Evolutionary conservation across 306 rosid species (phyloP).

Genomic region (Abrus pulchellus): DNA sequence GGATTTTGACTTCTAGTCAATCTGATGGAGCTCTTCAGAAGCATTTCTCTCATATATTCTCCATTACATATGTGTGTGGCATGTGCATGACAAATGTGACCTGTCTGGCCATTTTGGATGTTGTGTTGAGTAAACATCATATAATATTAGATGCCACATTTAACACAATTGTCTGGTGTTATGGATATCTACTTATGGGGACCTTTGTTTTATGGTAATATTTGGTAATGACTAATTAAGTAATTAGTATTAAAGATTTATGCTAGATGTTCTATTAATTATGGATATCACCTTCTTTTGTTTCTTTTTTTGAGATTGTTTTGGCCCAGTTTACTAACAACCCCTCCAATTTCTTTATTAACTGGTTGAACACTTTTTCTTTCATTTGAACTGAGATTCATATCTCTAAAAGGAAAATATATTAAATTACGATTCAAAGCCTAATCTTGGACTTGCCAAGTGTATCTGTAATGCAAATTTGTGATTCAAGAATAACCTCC

Average conservation of each 20-base stretch:
- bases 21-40: slow-evolving; percentile 35
- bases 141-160: background rate
- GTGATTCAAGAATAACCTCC: slow-evolving; percentile 16
- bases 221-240: background rate
- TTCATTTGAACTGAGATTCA: slow-evolving; percentile 7
- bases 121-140: background rate
- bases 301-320: slow-evolving; percentile 20
- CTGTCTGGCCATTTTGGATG: background rate
- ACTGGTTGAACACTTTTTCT: background rate
- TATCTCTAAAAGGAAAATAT: slow-evolving; percentile 5
- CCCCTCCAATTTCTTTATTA: background rate
- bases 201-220: slow-evolving; percentile 18
- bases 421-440: background rate
- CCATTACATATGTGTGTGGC: background rate
- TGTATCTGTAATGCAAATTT: slow-evolving; percentile 14
- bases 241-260: background rate
- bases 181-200: background rate
- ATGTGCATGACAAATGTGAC: background rate
- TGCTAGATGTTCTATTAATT: background rate
- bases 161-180: background rate
- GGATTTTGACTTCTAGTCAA: background rate
- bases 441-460: slow-evolving; percentile 12
- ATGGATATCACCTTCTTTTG: background rate
- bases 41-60: slow-evolving; percentile 24
- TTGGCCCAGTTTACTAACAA: background rate